Base-by-base conservation (phyloP, 768 basidiomycete genomes). In the Leucocoprinus leucothites region DNA sequence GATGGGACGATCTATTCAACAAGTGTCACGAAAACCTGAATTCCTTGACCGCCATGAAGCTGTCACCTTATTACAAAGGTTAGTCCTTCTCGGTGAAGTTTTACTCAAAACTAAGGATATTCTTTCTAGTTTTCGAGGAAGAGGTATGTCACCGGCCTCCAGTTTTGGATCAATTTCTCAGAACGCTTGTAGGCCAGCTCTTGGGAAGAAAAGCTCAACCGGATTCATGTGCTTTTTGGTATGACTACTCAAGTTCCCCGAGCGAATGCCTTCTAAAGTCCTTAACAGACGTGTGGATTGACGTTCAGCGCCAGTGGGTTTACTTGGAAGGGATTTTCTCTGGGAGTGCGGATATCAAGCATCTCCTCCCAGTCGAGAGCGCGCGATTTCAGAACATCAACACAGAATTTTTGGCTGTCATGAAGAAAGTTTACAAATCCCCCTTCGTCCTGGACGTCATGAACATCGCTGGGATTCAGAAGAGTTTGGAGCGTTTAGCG, bases 381-480 rank as follows among this genome's bases (percentile, higher is more conserved):
- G 85, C 93, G n/a, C 91, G 97, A 26, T 99, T 99, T 75, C 89
- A 91, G 67, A 98, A 95, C 72, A 99, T 99, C 79, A 98, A 99
- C 68, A 84, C 92, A 43, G 97, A 99, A 67, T 99, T 99, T 74
- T 78, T 98, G 48, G 86, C 91, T 0, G 94, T 98, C 60, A 98
- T 99, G 97, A 98, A 98, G 79, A 96, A 96, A 71, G 97, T 99
- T 56, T 95, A 96, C 83, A 98, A 98, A 72, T 98, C 96, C 13
- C 95, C 97, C 0, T 96, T 98, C 69, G 87, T 98, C 42, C 75
- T 98, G 48, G 97, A 99, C 64, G 94, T 99, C 53, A 85, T 98
- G 80, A 95, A 95, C 67, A 96, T 98, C 60, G 87, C 85, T 57
- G 91, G 90, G 26, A 90, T 99, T 56, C 97, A 99, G 74, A 98